Evolutionary conservation across 2,329 filamentous ascomycete species (phyloP), one percentile per base, ranked within the genome.

Genomic region (Fusarium verticillioides): DNA sequence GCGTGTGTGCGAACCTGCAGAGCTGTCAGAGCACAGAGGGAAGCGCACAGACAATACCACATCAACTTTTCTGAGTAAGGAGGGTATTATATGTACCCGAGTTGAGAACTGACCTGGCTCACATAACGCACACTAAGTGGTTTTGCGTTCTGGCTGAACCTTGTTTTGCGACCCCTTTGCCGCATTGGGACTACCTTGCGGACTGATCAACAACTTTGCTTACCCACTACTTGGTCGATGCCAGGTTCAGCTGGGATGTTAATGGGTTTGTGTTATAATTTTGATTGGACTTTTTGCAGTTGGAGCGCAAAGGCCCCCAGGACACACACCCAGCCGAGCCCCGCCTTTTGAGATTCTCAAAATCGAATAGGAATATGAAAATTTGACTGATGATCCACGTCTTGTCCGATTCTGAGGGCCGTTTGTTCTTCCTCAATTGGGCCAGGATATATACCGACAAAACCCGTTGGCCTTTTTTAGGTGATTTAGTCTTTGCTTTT

Each of bases 71-170:
- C 57, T 52, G 30, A 69, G 46, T 36, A 47, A 72, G 66, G 54
- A 72, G 61, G 56, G 61, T 53, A 59, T 49, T 46, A 58, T 68
- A 23, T 23, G 23, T 23, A 67, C 43, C 47, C 44, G 60, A 71
- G 60, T 64, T 54, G 59, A 62, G 62, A 70, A 73, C 70, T 65
- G 53, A 66, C 46, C 53, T 58, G 54, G 34, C 34, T 49, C 44
- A 56, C 49, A 58, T 26, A 52, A 53, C 44, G 61, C 42, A 40
- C 50, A 66, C 40, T 67, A 61, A 59, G 56, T 63, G 70, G 58
- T 58, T 64, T 60, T 71, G 28, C 54, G 54, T 66, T 64, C 64
- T 61, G 66, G 37, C 71, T 74, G 71, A 74, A 73, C 71, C 66
- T 73, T 73, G 71, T 71, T 72, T 70, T 59, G 36, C 42, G 42